Conservation (phyloP, 2,329 filamentous ascomycete species). For the Xylaria sp. region DNA sequence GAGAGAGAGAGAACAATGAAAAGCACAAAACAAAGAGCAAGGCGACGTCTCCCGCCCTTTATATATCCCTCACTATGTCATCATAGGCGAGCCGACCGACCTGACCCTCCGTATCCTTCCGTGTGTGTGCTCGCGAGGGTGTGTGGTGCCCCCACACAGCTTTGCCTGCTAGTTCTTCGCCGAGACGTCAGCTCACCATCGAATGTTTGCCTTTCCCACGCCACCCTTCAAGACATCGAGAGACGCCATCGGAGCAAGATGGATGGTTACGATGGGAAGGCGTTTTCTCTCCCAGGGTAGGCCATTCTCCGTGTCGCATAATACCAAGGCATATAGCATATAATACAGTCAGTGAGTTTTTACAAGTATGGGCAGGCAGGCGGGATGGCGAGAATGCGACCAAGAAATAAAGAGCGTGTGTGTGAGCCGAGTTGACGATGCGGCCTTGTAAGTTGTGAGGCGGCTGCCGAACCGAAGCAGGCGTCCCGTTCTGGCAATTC, state of each 20-base stretch:
- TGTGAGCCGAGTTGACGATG: neutral
- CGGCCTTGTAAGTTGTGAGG: conserved; percentile 7
- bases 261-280: conserved; percentile 8
- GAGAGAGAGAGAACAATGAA: neutral
- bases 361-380: too few relatives aligned
- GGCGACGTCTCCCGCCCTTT: conserved; percentile 7
- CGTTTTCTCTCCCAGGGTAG: conserved; percentile 1
- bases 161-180: conserved; percentile 6
- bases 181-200: conserved; percentile 13
- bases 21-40: neutral
- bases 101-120: neutral
- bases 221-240: conserved; percentile 1
- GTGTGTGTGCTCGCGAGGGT: neutral
- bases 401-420: too few relatives aligned
- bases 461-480: conserved; percentile 12
- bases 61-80: conserved; percentile 11
- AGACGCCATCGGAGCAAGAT: conserved; percentile 1
- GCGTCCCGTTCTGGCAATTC: conserved; percentile 10
- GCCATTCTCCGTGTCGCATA: neutral
- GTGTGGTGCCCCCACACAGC: conserved; percentile 14
- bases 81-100: neutral
- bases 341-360: neutral
- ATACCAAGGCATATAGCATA: neutral
- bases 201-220: conserved; percentile 2
- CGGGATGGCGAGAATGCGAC: too few relatives aligned